phyloP scores from a whole-genome alignment of 2,329 filamentous ascomycete genomes.

The Fusarium udum region DNA sequence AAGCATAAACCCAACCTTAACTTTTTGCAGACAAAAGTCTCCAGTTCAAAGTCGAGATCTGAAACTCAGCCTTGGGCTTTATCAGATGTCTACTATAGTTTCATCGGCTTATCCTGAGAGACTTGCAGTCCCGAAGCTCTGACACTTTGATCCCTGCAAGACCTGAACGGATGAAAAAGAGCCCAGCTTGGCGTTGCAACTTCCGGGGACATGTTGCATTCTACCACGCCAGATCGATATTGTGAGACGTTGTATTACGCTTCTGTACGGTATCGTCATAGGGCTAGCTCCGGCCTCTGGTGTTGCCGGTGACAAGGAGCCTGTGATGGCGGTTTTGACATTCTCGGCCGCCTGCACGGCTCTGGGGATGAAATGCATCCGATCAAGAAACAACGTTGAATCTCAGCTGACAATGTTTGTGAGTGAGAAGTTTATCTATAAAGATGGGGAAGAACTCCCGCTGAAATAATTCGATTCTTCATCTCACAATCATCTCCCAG shows the following conservation, averaged over 20 bases:
- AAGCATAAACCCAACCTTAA: conserved; percentile 29
- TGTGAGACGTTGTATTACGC: background rate
- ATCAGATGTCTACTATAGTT: background rate
- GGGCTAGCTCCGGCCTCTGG: conserved; percentile 9
- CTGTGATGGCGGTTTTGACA: background rate
- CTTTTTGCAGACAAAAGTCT: background rate
- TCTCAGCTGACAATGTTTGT: background rate
- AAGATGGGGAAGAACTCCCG: background rate
- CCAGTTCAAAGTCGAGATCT: background rate
- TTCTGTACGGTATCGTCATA: background rate
- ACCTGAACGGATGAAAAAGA: conserved; percentile 1
- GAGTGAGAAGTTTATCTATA: background rate
- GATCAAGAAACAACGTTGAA: background rate
- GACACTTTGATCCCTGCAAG: conserved; percentile 8
- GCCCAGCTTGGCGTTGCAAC: conserved; percentile 15
- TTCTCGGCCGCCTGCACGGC: background rate
- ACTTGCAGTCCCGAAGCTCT: background rate
- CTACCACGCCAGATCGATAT: background rate
- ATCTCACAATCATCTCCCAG: conserved; percentile 1
- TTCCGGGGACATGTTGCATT: background rate
- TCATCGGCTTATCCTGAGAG: background rate
- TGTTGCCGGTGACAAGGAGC: conserved; percentile 26
- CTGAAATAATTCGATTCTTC: background rate
- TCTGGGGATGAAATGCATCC: conserved; percentile 2
- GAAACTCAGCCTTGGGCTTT: background rate